These are phyloP conservation scores for Fraxinus dipetala DNA, from an alignment of 305 asterid genomes.

Conservation along the genomic window DNA sequence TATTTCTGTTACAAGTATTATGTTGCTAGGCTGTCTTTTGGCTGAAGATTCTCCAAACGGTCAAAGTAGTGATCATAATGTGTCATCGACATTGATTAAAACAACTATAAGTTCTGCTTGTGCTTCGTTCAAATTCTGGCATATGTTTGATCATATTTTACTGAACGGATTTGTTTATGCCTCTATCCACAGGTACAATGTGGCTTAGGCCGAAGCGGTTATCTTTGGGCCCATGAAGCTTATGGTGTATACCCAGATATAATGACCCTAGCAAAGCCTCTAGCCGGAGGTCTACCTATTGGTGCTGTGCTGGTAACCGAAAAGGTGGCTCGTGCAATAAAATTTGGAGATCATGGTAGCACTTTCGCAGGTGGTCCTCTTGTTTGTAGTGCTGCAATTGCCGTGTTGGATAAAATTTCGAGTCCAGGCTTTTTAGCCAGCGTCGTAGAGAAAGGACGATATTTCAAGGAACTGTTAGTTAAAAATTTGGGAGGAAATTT, in stretches of 20 bases:
- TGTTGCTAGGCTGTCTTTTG: neutral
- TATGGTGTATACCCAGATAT: constrained; percentile 70
- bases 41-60: neutral
- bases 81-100: neutral
- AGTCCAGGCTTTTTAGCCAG: constrained; percentile 50
- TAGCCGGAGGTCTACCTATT: constrained; percentile 90
- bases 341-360: constrained; percentile 89
- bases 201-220: constrained; percentile 82
- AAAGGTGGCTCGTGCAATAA: constrained; percentile 65
- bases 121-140: neutral
- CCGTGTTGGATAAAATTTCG: constrained; percentile 75
- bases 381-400: constrained; percentile 73
- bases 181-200: constrained; percentile 67
- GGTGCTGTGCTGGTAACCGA: constrained; percentile 79
- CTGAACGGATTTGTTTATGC: constrained; percentile 11
- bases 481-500: constrained; percentile 54
- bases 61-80: neutral
- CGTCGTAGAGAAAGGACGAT: constrained; percentile 63
- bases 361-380: constrained; percentile 95
- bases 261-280: constrained; percentile 95
- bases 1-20: neutral
- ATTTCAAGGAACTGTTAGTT: constrained; percentile 50
- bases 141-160: constrained; percentile 5
- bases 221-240: constrained; percentile 93
- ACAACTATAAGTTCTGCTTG: neutral